Percentiles rank a stretch among this genome's conserved stretches.
These are phyloP conservation scores for Barnettozyma sp. DNA, from an alignment of 805 yeast species.

Conservation along the genomic window DNA sequence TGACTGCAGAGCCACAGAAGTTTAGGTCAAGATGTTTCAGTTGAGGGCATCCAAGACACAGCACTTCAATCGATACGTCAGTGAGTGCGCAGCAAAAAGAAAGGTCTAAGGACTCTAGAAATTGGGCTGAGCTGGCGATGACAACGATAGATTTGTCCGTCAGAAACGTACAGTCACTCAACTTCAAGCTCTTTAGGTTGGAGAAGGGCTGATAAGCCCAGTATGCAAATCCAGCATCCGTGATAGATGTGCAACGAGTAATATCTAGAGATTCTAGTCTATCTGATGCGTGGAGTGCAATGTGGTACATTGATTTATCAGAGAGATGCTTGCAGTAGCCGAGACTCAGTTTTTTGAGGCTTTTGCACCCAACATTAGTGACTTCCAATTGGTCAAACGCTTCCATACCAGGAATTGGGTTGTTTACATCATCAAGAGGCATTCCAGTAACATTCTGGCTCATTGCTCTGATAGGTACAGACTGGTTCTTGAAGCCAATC, in stretches of 20 bases:
- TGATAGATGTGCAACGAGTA: constrained; percentile 71
- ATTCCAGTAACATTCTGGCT: not conserved
- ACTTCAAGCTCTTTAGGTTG: constrained; percentile 41
- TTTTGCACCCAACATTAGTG: constrained; percentile 47
- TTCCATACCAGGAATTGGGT: constrained; percentile 28
- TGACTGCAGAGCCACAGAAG: constrained; percentile 75
- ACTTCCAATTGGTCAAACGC: constrained; percentile 15
- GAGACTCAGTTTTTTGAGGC: constrained; percentile 45
- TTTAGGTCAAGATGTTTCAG: constrained; percentile 50
- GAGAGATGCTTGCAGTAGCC: constrained; percentile 76
- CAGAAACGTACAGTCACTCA: constrained; percentile 69
- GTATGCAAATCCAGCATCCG: constrained; percentile 63
- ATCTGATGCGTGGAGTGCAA: constrained; percentile 51
- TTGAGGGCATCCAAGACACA: constrained; percentile 58
- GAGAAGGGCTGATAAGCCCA: constrained; percentile 58
- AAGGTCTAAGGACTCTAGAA: constrained; percentile 49
- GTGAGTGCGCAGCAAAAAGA: constrained; percentile 73
- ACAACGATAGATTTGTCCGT: constrained; percentile 59
- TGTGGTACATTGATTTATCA: constrained; percentile 57
- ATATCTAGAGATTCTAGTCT: constrained; percentile 51
- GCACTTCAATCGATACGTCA: constrained; percentile 59
- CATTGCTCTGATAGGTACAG: not conserved
- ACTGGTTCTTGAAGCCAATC: constrained; percentile 43
- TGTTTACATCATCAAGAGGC: constrained; percentile 12
- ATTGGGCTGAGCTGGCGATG: constrained; percentile 54